Evolutionary conservation across 306 rosid genomes (phyloP).

Genomic region (Alnus rubra): DNA sequence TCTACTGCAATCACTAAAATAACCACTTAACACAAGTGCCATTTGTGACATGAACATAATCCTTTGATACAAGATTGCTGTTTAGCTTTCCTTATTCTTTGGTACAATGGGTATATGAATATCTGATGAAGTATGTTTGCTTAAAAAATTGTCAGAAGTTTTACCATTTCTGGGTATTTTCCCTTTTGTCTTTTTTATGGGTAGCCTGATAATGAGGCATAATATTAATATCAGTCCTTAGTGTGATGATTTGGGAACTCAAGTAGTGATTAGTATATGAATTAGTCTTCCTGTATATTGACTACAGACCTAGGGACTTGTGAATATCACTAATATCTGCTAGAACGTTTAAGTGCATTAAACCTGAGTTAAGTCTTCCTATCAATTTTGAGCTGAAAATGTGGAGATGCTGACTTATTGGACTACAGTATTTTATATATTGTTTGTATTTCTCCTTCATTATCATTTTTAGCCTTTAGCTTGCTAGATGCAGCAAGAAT

Average conservation of each 20-base stretch:
- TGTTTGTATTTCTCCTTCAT: not conserved
- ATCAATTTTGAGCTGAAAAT: not conserved
- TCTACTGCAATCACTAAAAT: not conserved
- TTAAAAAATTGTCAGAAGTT: not conserved
- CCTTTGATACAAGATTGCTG: slow-evolving; percentile 2
- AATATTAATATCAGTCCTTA: not conserved
- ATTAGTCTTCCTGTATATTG: not conserved
- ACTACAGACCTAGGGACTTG: not conserved
- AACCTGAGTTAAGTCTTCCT: not conserved
- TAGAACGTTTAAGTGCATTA: not conserved
- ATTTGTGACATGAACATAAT: not conserved
- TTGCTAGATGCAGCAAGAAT: not conserved
- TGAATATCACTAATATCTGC: not conserved
- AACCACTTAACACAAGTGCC: not conserved
- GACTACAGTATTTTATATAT: not conserved
- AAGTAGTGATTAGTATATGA: not conserved
- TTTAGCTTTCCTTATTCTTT: slow-evolving; percentile 12
- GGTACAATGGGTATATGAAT: not conserved
- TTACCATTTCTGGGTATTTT: not conserved
- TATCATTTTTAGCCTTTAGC: not conserved
- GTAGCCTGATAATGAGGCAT: not conserved
- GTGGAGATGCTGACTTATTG: not conserved
- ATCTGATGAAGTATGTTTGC: not conserved
- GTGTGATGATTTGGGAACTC: slow-evolving; percentile 3
- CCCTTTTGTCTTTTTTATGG: not conserved